Percentiles rank a stretch among this genome's conserved stretches.
These are phyloP conservation scores for Tulasnella sp. DNA, from an alignment of 768 basidiomycete genomes.

Conservation along the genomic window DNA sequence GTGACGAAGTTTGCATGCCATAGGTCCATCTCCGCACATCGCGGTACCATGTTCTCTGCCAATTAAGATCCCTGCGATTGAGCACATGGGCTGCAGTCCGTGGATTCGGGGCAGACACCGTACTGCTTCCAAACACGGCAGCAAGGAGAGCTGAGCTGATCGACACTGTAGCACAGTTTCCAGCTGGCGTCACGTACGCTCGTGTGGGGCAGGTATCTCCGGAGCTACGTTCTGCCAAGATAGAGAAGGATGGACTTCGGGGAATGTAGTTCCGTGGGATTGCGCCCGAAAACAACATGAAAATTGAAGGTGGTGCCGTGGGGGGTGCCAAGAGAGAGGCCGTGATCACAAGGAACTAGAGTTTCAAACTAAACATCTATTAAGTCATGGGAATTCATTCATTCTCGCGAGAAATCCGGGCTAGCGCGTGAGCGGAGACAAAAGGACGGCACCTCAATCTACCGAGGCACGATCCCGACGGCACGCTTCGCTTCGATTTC, in stretches of 20 bases:
- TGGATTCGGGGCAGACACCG: too few species aligned
- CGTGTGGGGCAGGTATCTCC: too few species aligned
- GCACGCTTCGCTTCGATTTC: neutral
- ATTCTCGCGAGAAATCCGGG: neutral
- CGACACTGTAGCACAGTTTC: constrained; percentile 39
- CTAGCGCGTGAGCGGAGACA: neutral
- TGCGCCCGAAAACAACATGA: neutral
- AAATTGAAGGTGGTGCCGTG: neutral
- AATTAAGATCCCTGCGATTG: too few species aligned
- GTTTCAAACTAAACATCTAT: too few species aligned
- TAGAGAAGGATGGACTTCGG: neutral
- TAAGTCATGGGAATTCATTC: too few species aligned
- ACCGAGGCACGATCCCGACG: neutral
- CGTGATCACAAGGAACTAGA: neutral
- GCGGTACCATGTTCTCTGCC: too few species aligned
- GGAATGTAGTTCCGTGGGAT: neutral
- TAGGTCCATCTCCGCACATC: too few species aligned
- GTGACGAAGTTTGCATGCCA: too few species aligned
- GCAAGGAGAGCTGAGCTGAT: constrained; percentile 42
- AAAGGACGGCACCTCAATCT: neutral
- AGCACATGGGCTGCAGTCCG: too few species aligned
- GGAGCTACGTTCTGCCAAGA: neutral
- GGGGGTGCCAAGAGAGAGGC: neutral
- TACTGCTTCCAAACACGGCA: too few species aligned
- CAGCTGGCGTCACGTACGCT: too few species aligned